Base-by-base conservation (phyloP, 306 rosid species). In the Cajanus cajan region DNA sequence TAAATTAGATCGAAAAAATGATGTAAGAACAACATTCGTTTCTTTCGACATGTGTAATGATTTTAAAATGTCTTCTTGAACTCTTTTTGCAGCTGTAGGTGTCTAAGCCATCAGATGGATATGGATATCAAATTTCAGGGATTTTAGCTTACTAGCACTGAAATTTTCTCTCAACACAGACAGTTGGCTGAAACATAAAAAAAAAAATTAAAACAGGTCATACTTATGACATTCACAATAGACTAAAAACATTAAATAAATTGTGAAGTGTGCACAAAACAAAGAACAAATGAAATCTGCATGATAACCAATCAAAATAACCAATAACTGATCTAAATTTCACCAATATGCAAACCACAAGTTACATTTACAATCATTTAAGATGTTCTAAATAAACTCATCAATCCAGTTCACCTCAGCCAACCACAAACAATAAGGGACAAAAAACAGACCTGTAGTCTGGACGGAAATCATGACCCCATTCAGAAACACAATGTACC, bases 401-500 rank as follows among this genome's bases (percentile, higher is more conserved):
- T 5, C 45, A 44, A 62, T 78, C 44, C 50, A 58, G 48, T 36
- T 70, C 52, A 22, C 18, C 25, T 41, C 69, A 50, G 28, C 10
- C 6, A 61, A 13, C 7, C 24, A 67, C 31, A 62, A 68, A 68
- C 5, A 45, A 70, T 21, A 22, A 70, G 58, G 50, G 62, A 70
- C 24, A 84, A 36, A 84, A 36, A 44, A 80, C 84, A 36, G 59
- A 94, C 98, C 96, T 86, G 92, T 94, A 94, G 79, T 89, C 97
- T 57, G 93, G 98, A 82, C 97, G 93, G 69, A 94, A 94, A 88
- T 89, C 94, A 85, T 94, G 98, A 58, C 97, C 98, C 98, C 98
- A 92, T 80, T 94, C 90, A 10, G 98, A 94, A 83, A 94, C 95
- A 85, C 98, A 94, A 40, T 92, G 98, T 51, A 87, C 98, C 85